Evolutionary conservation across 768 basidiomycete species (phyloP), one percentile per base, ranked within the genome.

Genomic region (Xerocomus spinulosus): DNA sequence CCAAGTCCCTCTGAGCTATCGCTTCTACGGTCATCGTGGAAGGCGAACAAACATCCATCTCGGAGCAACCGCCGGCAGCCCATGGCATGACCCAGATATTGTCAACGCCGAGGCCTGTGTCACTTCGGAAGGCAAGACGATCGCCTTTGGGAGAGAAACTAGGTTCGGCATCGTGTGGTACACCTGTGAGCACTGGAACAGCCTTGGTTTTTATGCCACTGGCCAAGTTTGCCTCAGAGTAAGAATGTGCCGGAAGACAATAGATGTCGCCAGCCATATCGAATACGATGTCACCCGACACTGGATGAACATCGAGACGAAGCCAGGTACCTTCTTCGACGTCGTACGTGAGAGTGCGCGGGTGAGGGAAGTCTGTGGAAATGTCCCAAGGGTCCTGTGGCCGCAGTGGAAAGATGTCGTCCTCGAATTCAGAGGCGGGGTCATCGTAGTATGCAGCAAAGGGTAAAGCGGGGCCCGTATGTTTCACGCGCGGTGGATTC

Each of bases 311-410:
- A 57, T 87, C 85, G 25, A 87, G 74, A 10, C 84, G 74, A 44
- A 87, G 67, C 85, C 85, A 88, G 29, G 86, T 87, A 8, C 85
- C 86, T 59, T 87, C 82, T 34, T 74, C 70, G 13, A 87, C 85
- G 47, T 85, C 80, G 60, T 82, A 88, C 46, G 78, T 74, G 26
- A 87, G 68, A 17, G 65, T 66, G n/a, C 85, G 79, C 2, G 83
- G 80, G 64, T 80, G 78, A n/a, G 78, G 73, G 54, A 78, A 86
- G 68, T 87, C 81, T 18, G 83, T 85, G 18, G 85, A 86, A 51
- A 87, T 87, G 58, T 87, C 85, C 83, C 84, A 88, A 7, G 66
- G 53, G 17, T 70, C 62, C 6, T 68, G 68, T 32, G 73, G 72
- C 28, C 83, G 82, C 21, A 84, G 63, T 18, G 85, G 85, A 71